phyloP scores from a whole-genome alignment of 1,284 basidiomycete species.

The Uromyces viciae-fabae region DNA sequence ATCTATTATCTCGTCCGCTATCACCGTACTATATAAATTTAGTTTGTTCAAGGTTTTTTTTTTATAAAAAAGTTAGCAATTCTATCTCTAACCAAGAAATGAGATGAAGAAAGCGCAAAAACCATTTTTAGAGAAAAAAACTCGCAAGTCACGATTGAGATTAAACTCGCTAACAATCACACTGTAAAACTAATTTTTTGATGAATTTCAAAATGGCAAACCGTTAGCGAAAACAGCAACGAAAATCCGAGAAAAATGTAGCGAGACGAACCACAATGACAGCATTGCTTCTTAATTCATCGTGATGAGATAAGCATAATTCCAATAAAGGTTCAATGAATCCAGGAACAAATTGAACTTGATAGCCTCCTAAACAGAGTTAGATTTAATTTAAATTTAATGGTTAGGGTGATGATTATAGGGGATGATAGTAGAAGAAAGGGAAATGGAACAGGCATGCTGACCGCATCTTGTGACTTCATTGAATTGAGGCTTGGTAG shows the following conservation, averaged over 20 bases:
- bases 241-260: background rate
- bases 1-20: conserved; percentile 91
- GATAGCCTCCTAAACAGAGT: conserved; percentile 48
- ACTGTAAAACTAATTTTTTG: conserved; percentile 43
- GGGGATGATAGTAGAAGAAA: no score
- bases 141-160: conserved; percentile 39
- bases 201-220: background rate
- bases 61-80: no score
- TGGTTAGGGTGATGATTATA: no score
- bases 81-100: no score
- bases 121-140: background rate
- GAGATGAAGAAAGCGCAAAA: background rate
- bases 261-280: conserved; percentile 57
- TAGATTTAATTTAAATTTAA: no score
- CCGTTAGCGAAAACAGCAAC: background rate
- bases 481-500: conserved; percentile 40
- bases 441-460: background rate
- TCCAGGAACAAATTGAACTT: conserved; percentile 60
- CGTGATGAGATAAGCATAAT: conserved; percentile 89
- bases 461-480: conserved; percentile 51
- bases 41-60: no score
- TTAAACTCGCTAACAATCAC: conserved; percentile 40
- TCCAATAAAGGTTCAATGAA: conserved; percentile 87
- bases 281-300: conserved; percentile 80
- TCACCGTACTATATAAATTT: conserved; percentile 47